Evolutionary conservation across 164 flowering plant species (phyloP).

Genomic region (Aristolochia contorta): DNA sequence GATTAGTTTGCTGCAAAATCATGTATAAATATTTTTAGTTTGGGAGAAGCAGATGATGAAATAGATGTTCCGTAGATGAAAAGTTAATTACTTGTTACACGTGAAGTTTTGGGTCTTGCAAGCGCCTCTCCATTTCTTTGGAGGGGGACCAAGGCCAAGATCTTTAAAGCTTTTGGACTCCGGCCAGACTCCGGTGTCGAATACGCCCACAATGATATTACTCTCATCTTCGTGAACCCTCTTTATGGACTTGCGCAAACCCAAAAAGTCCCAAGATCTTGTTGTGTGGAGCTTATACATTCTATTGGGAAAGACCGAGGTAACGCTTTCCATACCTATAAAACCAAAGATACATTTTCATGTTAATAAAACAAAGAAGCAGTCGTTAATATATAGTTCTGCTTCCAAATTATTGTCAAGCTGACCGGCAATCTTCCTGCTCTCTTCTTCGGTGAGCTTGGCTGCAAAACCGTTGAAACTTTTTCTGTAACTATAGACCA

Average conservation of each 20-base stretch:
- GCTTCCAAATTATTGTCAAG: too few species aligned
- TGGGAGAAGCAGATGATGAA: too few species aligned
- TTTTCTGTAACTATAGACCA: constrained; percentile 31
- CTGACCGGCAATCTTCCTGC: neutral
- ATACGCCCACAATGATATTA: constrained; percentile 36
- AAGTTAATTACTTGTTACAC: constrained; percentile 49
- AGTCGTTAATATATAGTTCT: too few species aligned
- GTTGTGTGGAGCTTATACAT: constrained; percentile 36
- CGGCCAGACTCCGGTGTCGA: constrained; percentile 52
- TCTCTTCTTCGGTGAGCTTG: constrained; percentile 26
- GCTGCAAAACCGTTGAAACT: constrained; percentile 50
- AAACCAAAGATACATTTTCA: too few species aligned
- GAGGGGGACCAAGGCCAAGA: constrained; percentile 48
- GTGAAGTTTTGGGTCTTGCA: constrained; percentile 30
- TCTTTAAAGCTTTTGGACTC: constrained; percentile 47
- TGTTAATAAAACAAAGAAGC: too few species aligned
- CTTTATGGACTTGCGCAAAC: constrained; percentile 18
- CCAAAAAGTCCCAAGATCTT: constrained; percentile 55
- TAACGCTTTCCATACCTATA: constrained; percentile 35
- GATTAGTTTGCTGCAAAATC: constrained; percentile 1
- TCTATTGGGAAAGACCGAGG: constrained; percentile 30
- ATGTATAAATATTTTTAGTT: too few species aligned
- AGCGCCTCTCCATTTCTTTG: constrained; percentile 55
- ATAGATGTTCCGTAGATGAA: too few species aligned
- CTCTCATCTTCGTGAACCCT: constrained; percentile 24